Base-by-base conservation (phyloP, 2,329 filamentous ascomycete species). In the Xylariales sp. region DNA sequence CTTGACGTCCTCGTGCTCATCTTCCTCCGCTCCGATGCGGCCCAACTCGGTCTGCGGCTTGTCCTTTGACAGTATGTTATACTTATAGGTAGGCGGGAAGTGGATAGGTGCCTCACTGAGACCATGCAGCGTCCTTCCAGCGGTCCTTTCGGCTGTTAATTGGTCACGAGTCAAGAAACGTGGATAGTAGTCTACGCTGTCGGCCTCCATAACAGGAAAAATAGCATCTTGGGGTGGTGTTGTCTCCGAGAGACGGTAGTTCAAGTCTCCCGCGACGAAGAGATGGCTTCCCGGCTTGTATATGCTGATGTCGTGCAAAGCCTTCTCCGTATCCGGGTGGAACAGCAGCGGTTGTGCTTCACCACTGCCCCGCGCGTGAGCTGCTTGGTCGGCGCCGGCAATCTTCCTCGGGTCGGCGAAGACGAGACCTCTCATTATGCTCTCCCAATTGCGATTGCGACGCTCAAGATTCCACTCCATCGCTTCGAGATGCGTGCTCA, bases 81-180 rank as follows among this genome's bases (percentile, higher is more conserved):
- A 94, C 63, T 98, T 98, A 71, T 98, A 98, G 0, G 93, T 96
- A 1, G 93, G 93, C 1, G 89, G 85, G 55, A 97, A 98, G 4
- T 62, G 64, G 44, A 97, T 80, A 1, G 75, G 68, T 1, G 82
- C 77, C 65, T 98, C 93, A 8, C 69, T 66, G 24, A 98, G 69
- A 4, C 87, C 83, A 48, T 97, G 89, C 18, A 95, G 68, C 2
- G 86, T 88, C 12, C 81, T 75, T 1, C 82, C 80, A 1, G 81
- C 80, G 4, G 63, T 63, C 39, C 78, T 79, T 63, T 97, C 89
- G 35, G 77, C 72, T 2, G 69, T 82, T 16, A 97, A 74, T 64
- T 98, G 93, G 61, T 98, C 93, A 2, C 79, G 69, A 21, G 73
- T 63, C 28, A 95, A 72, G 44, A 94, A 82, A 15, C 73, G 68